These are phyloP conservation scores for sweet orange (Citrus sinensis) DNA, from an alignment of 345 rosid species.

Conservation along the genomic window DVS_A1.0 CM039165.1:16109501-16110000, in stretches of 20 bases:
- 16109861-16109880: conserved; percentile 81
- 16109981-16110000: conserved; percentile 1
- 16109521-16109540: not conserved
- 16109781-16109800: not conserved
- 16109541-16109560: no score
- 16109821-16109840: conserved; percentile 1
- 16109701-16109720: not conserved
- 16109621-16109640: not conserved
- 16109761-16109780: not conserved
- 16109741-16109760: not conserved
- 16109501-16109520: not conserved
- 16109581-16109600: not conserved
- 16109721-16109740: not conserved
- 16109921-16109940: not conserved
- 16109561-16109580: not conserved
- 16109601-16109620: not conserved
- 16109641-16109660: not conserved
- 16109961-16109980: not conserved
- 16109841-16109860: conserved; percentile 43
- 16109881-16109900: conserved; percentile 94
- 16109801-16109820: not conserved
- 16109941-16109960: not conserved
- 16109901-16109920: conserved; percentile 10
- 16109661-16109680: not conserved
- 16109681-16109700: not conserved